Conservation (phyloP, 352 stramenopile genomes). For the Pythium scleroteichum region DNA sequence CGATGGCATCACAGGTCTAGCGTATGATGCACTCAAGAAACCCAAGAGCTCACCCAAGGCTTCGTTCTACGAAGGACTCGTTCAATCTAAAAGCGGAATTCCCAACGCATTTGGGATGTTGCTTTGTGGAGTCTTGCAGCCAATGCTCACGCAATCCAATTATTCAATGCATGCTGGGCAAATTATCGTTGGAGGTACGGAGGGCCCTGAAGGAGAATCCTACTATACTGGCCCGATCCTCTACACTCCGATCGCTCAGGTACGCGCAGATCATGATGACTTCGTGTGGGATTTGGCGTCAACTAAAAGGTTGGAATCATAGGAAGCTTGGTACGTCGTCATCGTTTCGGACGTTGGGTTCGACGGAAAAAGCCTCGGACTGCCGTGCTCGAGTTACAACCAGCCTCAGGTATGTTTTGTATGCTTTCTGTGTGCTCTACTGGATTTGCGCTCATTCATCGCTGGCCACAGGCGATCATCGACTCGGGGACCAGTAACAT, state of each 20-base stretch:
- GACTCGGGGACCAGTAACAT: constrained; percentile 86
- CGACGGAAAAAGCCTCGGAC: constrained; percentile 50
- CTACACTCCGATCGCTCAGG: constrained; percentile 74
- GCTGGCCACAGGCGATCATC: constrained; percentile 54
- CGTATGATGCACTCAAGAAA: constrained; percentile 55
- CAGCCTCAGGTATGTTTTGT: constrained; percentile 55
- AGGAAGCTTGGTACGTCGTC: constrained; percentile 86
- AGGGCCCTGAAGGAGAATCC: constrained; percentile 49
- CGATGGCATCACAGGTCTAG: constrained; percentile 77
- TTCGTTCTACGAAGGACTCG: constrained; percentile 63
- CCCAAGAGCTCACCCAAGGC: constrained; percentile 38
- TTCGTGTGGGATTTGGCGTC: no score
- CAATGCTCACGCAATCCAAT: constrained; percentile 44
- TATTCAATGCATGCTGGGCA: constrained; percentile 63
- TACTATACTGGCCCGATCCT: constrained; percentile 73
- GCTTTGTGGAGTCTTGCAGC: constrained; percentile 80
- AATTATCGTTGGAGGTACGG: constrained; percentile 62
- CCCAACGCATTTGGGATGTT: constrained; percentile 72
- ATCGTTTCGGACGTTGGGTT: constrained; percentile 75
- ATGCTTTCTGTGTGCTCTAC: no score
- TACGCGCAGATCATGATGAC: constrained; percentile 21
- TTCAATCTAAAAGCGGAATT: constrained; percentile 37
- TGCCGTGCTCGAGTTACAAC: constrained; percentile 73
- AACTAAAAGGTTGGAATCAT: not conserved
- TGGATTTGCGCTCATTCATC: not conserved